These are phyloP conservation scores for Malus hybrid DNA, from an alignment of 331 rosid species.

Conservation along the genomic window DNA sequence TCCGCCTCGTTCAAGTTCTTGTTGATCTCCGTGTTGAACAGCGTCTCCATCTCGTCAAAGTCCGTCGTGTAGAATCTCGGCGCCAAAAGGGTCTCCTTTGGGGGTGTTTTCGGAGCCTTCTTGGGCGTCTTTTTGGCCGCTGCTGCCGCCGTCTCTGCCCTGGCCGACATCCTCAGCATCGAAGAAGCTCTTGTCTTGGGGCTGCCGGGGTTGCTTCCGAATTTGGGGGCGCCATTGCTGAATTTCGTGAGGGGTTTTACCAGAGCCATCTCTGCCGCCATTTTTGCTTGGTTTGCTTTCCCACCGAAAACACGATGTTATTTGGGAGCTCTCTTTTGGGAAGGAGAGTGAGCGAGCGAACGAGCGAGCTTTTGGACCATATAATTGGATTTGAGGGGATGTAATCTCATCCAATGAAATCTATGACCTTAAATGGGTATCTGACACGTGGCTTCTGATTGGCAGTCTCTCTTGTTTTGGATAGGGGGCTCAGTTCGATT, in stretches of 20 bases:
- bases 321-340: no score
- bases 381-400: not conserved
- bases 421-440: slow-evolving; percentile 18
- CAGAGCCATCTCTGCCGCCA: slow-evolving; percentile 83
- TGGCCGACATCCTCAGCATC: slow-evolving; percentile 45
- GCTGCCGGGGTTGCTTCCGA: slow-evolving; percentile 27
- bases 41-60: slow-evolving; percentile 95
- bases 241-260: slow-evolving; percentile 81
- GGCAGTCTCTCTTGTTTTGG: not conserved
- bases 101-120: slow-evolving; percentile 31
- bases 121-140: slow-evolving; percentile 41
- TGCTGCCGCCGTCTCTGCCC: slow-evolving; percentile 3
- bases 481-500: slow-evolving; percentile 1
- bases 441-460: slow-evolving; percentile 46
- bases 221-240: slow-evolving; percentile 36
- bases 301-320: no score
- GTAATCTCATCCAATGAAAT: slow-evolving; percentile 61
- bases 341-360: no score
- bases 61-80: slow-evolving; percentile 98
- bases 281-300: not conserved
- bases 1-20: slow-evolving; percentile 70
- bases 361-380: not conserved
- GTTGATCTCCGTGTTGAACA: slow-evolving; percentile 96
- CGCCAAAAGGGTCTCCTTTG: slow-evolving; percentile 77
- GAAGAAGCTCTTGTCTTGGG: no score